Evolutionary conservation across 2,329 filamentous ascomycete genomes (phyloP).

Genomic region (Cladobotryum mycophilum): DNA sequence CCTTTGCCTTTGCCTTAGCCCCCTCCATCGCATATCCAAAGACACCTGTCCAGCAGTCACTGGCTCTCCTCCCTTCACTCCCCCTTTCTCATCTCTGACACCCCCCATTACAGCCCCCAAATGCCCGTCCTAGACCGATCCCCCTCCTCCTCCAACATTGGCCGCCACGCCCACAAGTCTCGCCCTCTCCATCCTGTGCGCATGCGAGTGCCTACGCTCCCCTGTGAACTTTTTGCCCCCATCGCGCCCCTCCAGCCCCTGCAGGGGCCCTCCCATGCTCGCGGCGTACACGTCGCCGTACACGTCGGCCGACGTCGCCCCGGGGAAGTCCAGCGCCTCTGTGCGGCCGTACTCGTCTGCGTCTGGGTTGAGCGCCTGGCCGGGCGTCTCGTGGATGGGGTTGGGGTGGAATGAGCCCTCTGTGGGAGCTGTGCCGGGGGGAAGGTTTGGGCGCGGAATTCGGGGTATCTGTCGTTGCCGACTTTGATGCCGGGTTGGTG

Average conservation of each 20-base stretch:
- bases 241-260: constrained; percentile 37
- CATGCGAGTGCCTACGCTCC: constrained; percentile 18
- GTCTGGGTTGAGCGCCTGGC: constrained; percentile 27
- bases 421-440: constrained; percentile 58
- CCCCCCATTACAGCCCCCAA: constrained; percentile 8
- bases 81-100: background rate
- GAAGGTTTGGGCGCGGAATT: constrained; percentile 57
- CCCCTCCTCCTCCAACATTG: constrained; percentile 9
- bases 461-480: constrained; percentile 52
- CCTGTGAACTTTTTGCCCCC: constrained; percentile 26
- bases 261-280: constrained; percentile 36
- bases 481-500: constrained; percentile 58
- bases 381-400: constrained; percentile 28
- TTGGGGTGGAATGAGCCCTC: constrained; percentile 36
- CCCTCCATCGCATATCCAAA: background rate
- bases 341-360: constrained; percentile 14
- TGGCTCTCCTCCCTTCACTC: background rate
- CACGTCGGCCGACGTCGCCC: constrained; percentile 40
- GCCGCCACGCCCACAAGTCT: constrained; percentile 36
- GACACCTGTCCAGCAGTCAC: constrained; percentile 1
- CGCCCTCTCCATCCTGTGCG: constrained; percentile 25
- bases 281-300: constrained; percentile 21
- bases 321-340: constrained; percentile 32
- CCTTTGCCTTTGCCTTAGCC: too few relatives aligned
- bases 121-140: constrained; percentile 24